Base-by-base conservation (phyloP, 495 filamentous ascomycete genomes). In the Aspergillus sclerotiicarbonarius region DNA sequence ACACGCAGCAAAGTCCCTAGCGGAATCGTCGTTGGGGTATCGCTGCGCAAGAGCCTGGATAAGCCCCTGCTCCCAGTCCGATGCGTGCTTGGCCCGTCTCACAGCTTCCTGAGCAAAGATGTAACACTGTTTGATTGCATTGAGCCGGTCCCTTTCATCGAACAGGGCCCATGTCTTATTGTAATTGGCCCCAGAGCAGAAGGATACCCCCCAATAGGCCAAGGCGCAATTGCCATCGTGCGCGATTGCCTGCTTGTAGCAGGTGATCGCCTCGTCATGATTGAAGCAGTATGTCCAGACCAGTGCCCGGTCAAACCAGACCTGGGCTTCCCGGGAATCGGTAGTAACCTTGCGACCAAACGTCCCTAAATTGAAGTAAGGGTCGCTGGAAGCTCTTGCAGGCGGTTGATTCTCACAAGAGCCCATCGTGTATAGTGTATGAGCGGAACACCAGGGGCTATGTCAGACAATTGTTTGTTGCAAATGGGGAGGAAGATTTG, bases 91-190 rank as follows among this genome's bases (percentile, higher is more conserved):
- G 10, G 71, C 66, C 44, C 74, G 62, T 19, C 65, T 65, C 25
- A 62, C 61, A 0, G 84, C 86, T 33, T 75, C 62, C 5, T 62
- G 43, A 1, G 76, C 69, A 0, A 82, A 81, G 0, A 53, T 30
- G 51, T 79, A 71, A 1, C 82, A 79, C 31, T 75, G 67, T 1
- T 64, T 67, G 21, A 85, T 70, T 1, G 71, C 82, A 0, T 48
- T 45, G 6, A 71, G 63, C 4, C 84, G 66, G 46, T 90, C 87
- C n/a, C 71, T 60, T 6, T 74, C 69, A 54, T 88, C 87, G 57
- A 89, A 89, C 25, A 80, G 67, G 5, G 82, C 72, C 87, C 87
- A 90, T 0, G 86, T 84, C 64, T 89, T 89, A 62, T 90, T 89
- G 68, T 89, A 90, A 56, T 90, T 89, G 2, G 87, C 86, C 0